Base-by-base conservation (phyloP, 2,329 filamentous ascomycete species). In the Fusarium pseudocircinatum region DNA sequence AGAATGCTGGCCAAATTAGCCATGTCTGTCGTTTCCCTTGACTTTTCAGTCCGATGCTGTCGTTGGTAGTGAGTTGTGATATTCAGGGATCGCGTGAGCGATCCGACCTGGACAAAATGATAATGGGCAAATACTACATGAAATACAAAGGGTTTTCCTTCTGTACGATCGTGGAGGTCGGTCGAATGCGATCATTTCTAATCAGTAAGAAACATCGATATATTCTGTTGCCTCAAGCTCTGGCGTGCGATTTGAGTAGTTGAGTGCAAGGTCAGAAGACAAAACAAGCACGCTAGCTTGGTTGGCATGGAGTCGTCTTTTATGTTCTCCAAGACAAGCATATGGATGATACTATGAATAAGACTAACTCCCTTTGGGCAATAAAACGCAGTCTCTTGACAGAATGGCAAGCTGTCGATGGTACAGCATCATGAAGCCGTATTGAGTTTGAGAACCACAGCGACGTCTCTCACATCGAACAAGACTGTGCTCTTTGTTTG, bases 141-240 rank as follows among this genome's bases (percentile, higher is more conserved):
- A 15, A 22, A 3, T 7, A 36, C 5, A 3, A 26, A 15, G 1
- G 1, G 11, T 37, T 4, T 28, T 10, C 10, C 13, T 0, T 15
- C 2, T 22, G 6, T 6, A 9, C 10, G 16, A 37, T 22, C 18
- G 5, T 18, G 11, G 34, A 37, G 8, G 24, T 22, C 20, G 24
- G 7, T 4, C 2, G 14, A 20, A 28, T 16, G 11, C 11, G 5
- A 28, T 39, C 8, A 15, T n/a, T 22, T 10, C 5, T 39, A n/a
- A 8, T 53, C 2, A n/a, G 24, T 36, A 26, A 16, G 34, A n/a
- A 28, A 12, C 2, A 28, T 28, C 11, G 14, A 18, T 7, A 37
- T 9, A 16, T 28, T 22, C 3, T 28, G 18, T 14, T 22, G 18
- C 10, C 1, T 5, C 18, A 40, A 28, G 34, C 10, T 14, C 18